Evolutionary conservation across 2,329 filamentous ascomycete genomes (phyloP), one percentile per base, ranked within the genome.

Genomic region (Pestalotiopsis sp.): DNA sequence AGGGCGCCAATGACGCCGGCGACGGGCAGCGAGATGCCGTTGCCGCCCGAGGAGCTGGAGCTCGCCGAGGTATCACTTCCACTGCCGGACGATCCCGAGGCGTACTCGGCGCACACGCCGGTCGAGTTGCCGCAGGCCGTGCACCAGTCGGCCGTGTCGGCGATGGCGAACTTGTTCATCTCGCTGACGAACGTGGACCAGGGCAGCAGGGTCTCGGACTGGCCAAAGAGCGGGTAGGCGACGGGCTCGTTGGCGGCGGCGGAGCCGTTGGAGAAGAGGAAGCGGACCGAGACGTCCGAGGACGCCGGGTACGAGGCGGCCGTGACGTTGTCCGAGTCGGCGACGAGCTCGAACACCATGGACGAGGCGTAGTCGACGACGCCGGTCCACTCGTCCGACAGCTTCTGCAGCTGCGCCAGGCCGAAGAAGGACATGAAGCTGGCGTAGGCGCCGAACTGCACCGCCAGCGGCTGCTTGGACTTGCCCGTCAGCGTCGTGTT

Each of bases 281-380:
- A 91, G 73, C 89, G 87, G 20, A 91, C 87, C 12, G 80, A 83
- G 71, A 91, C 82, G 66, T 89, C 84, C 38, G 83, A 73, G 39
- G 64, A 56, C 69, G 74, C 71, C 12, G 90, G 87, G 77, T 89
- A 93, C 4, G 76, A 73, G 62, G 75, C 67, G 13, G 80, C 84
- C 3, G 82, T 81, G 86, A 86, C 80, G 72, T 84, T 84, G 49
- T 66, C 52, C 27, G 65, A 59, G 52, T 52, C 52, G 67, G 88
- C 88, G 67, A 90, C 83, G 25, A 91, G 82, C 83, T 97, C 95
- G 78, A 97, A 95, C 5, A 85, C 85, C 88, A 97, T 93, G 72
- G 90, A 90, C 2, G 91, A 92, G 4, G 94, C 94, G 75, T 97
- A 97, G 81, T 94, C 91, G n/a, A 91, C 90, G 13, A 97, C 83